phyloP scores from a whole-genome alignment of 768 basidiomycete species.

The Mycena epipterygia region DNA sequence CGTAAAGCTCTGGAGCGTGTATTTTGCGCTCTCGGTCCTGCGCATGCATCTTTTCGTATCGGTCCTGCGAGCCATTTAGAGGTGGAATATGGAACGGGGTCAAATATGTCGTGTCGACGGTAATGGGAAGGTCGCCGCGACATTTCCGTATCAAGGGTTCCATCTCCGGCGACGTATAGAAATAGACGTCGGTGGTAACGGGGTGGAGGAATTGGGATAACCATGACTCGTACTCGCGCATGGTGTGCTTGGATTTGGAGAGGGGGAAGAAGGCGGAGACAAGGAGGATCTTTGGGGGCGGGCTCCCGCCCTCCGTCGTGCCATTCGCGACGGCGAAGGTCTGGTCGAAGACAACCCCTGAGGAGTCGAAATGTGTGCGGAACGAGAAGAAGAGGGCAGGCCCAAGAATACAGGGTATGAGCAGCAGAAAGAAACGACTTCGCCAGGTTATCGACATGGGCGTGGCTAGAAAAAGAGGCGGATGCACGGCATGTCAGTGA shows the following conservation, averaged over 20 bases:
- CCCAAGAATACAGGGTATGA: slow-evolving; percentile 14
- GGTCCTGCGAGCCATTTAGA: slow-evolving; percentile 45
- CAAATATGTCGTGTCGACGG: slow-evolving; percentile 59
- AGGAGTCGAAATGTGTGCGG: background rate
- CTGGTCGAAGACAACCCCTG: background rate
- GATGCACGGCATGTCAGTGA: too few species aligned
- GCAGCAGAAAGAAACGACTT: slow-evolving; percentile 25
- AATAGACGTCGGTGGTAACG: slow-evolving; percentile 66
- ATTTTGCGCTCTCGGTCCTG: slow-evolving; percentile 58
- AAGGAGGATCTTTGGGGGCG: slow-evolving; percentile 53
- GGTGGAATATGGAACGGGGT: slow-evolving; percentile 65
- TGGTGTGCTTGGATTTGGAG: slow-evolving; percentile 62
- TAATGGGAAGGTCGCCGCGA: slow-evolving; percentile 52
- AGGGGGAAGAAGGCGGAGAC: slow-evolving; percentile 71
- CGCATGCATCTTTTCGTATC: slow-evolving; percentile 58
- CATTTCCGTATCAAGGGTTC: slow-evolving; percentile 47
- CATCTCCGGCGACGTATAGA: slow-evolving; percentile 62
- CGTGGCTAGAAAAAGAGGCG: background rate
- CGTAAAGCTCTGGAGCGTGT: slow-evolving; percentile 66
- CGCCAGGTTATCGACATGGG: slow-evolving; percentile 16
- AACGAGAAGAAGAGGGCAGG: slow-evolving; percentile 16
- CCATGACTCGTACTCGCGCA: slow-evolving; percentile 61
- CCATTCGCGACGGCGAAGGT: background rate
- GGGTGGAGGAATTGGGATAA: slow-evolving; percentile 57
- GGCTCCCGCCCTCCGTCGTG: background rate